Evolutionary conservation across 768 basidiomycete genomes (phyloP).

Genomic region (Vararia minispora): DNA sequence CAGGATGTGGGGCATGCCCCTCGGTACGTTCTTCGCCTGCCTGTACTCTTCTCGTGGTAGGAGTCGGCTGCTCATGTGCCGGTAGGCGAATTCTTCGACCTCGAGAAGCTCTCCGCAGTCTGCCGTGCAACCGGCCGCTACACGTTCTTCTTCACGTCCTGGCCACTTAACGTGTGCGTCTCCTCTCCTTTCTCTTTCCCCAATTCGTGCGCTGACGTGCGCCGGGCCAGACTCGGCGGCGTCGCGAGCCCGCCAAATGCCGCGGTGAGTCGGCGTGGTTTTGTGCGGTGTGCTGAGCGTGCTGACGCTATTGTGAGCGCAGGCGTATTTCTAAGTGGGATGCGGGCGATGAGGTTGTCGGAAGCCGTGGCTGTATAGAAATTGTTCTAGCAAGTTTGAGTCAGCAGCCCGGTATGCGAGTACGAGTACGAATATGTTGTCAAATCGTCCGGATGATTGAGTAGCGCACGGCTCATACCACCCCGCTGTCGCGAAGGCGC

Average conservation of each 20-base stretch:
- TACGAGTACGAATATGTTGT: no score
- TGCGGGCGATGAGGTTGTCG: not conserved
- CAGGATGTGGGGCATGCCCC: conserved; percentile 66
- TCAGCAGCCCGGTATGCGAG: no score
- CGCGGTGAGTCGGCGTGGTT: conserved; percentile 33
- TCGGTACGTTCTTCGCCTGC: conserved; percentile 29
- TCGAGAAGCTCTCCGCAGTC: conserved; percentile 46
- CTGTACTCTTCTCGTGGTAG: not conserved
- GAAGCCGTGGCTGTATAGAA: no score
- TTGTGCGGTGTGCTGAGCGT: not conserved
- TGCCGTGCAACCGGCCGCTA: conserved; percentile 51
- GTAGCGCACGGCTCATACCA: no score
- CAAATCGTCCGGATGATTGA: no score
- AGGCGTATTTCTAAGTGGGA: conserved; percentile 18
- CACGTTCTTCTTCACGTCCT: conserved; percentile 68
- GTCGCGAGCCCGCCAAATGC: conserved; percentile 64
- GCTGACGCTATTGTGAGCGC: not conserved
- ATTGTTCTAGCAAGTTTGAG: no score
- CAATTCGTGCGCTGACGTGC: not conserved
- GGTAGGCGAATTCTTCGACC: conserved; percentile 60
- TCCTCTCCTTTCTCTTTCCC: not conserved
- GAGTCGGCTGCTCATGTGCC: not conserved
- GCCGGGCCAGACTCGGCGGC: conserved; percentile 53
- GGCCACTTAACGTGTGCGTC: conserved; percentile 61
- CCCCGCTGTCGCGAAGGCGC: no score